phyloP scores from a whole-genome alignment of 2,329 filamentous ascomycete species.

The Rasamsonia emersonii region DNA sequence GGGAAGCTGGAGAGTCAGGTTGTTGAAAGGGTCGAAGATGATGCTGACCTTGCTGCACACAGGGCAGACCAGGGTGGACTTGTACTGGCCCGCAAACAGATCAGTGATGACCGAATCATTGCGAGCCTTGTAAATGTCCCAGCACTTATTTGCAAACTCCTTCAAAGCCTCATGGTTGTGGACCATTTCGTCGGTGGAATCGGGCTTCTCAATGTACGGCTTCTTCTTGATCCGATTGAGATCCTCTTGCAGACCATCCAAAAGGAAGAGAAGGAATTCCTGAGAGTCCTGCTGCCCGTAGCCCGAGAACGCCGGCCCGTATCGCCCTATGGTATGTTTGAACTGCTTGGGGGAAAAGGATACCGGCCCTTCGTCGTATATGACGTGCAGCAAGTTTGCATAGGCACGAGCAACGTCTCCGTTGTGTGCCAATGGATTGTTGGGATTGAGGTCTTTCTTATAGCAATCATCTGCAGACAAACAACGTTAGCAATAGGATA shows the following conservation, averaged over 20 bases:
- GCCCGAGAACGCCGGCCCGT: constrained; percentile 78
- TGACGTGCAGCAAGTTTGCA: constrained; percentile 62
- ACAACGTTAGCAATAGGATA: constrained; percentile 6
- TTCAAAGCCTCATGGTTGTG: constrained; percentile 70
- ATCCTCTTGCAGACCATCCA: constrained; percentile 92
- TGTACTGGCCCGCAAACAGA: constrained; percentile 95
- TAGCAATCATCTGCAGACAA: constrained; percentile 50
- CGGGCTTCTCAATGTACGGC: constrained; percentile 94
- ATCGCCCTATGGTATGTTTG: constrained; percentile 71
- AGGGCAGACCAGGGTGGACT: constrained; percentile 90
- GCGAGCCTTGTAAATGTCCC: constrained; percentile 82
- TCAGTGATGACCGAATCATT: constrained; percentile 95
- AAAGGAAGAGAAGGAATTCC: constrained; percentile 88
- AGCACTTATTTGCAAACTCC: constrained; percentile 78
- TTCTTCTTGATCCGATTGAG: constrained; percentile 90
- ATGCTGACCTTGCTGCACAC: constrained; percentile 92
- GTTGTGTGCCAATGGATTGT: constrained; percentile 76
- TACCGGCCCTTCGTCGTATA: constrained; percentile 63
- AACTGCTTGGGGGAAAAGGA: constrained; percentile 72
- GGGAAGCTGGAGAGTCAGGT: constrained; percentile 81
- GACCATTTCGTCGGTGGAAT: constrained; percentile 95
- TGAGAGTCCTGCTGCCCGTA: constrained; percentile 97
- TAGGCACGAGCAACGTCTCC: constrained; percentile 85
- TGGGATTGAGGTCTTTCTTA: constrained; percentile 70
- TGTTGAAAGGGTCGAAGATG: constrained; percentile 96